Percentiles rank a stretch among this genome's conserved stretches.
Evolutionary conservation across 2,329 filamentous ascomycete species (phyloP).

Genomic region (Mycosphaerella sp.): DNA sequence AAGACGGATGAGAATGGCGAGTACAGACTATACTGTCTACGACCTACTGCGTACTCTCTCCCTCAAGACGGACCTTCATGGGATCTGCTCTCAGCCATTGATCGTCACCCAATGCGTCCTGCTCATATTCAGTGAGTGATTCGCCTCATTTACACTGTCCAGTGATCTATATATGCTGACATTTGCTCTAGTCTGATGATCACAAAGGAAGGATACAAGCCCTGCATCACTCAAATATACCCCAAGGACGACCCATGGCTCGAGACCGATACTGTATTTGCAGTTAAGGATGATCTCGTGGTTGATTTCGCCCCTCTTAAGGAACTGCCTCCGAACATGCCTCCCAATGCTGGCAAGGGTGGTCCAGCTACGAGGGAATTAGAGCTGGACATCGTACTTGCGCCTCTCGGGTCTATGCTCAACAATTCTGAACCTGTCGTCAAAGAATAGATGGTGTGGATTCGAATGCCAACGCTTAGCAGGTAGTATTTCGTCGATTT

Average conservation of each 20-base stretch:
- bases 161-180: not conserved
- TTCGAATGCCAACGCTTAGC: not conserved
- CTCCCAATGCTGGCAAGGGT: constrained; percentile 30
- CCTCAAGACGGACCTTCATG: constrained; percentile 57
- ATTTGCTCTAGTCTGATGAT: constrained; percentile 10
- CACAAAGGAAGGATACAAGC: constrained; percentile 22
- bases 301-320: constrained; percentile 52
- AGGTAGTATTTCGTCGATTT: not conserved
- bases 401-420: constrained; percentile 32
- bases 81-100: constrained; percentile 48
- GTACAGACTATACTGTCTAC: constrained; percentile 68
- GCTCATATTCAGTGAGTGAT: constrained; percentile 49
- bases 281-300: constrained; percentile 56
- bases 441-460: not conserved
- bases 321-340: constrained; percentile 49
- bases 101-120: constrained; percentile 56
- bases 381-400: constrained; percentile 56
- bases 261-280: constrained; percentile 55
- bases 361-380: constrained; percentile 42
- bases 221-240: constrained; percentile 41
- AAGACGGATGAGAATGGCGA: constrained; percentile 62
- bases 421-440: constrained; percentile 20
- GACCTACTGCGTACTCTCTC: constrained; percentile 67
- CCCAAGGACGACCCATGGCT: constrained; percentile 54
- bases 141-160: not conserved